Percentiles rank a stretch among this genome's conserved stretches.
These are phyloP conservation scores for Camillea tinctor DNA, from an alignment of 2,329 filamentous ascomycete species.

Conservation along the genomic window DNA sequence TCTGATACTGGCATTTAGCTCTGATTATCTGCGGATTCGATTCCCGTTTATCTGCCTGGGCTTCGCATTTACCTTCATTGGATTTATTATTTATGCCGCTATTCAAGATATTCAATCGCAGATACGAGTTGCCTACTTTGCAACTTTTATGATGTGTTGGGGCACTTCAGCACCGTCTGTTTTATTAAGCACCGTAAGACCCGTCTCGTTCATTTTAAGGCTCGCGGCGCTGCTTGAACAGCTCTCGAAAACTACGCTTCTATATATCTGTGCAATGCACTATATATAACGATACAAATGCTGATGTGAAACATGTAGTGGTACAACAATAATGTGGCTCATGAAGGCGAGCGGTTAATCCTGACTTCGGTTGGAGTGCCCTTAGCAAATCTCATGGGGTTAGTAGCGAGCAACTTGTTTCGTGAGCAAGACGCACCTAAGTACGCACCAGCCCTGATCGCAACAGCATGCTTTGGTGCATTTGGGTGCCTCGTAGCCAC, in stretches of 20 bases:
- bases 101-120: slow-evolving; percentile 62
- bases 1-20: slow-evolving; percentile 68
- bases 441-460: slow-evolving; percentile 65
- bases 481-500: slow-evolving; percentile 54
- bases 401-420: slow-evolving; percentile 69
- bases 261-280: not conserved
- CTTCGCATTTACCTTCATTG: slow-evolving; percentile 71
- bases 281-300: slow-evolving; percentile 39
- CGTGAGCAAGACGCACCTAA: slow-evolving; percentile 60
- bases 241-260: not conserved
- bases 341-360: slow-evolving; percentile 69
- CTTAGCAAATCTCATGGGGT: slow-evolving; percentile 73
- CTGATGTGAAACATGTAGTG: slow-evolving; percentile 36
- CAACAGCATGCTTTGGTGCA: slow-evolving; percentile 63
- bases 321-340: slow-evolving; percentile 83
- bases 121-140: slow-evolving; percentile 69
- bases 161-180: slow-evolving; percentile 74
- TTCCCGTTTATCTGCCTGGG: slow-evolving; percentile 74
- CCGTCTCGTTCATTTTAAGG: not conserved
- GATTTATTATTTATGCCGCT: slow-evolving; percentile 75
- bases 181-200: slow-evolving; percentile 46
- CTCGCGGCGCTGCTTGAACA: not conserved
- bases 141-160: slow-evolving; percentile 81
- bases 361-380: slow-evolving; percentile 73
- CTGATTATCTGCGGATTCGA: slow-evolving; percentile 63